Evolutionary conservation across 495 filamentous ascomycete genomes (phyloP), one percentile per base, ranked within the genome.

Genomic region (Aspergillus carlsbadensis): DNA sequence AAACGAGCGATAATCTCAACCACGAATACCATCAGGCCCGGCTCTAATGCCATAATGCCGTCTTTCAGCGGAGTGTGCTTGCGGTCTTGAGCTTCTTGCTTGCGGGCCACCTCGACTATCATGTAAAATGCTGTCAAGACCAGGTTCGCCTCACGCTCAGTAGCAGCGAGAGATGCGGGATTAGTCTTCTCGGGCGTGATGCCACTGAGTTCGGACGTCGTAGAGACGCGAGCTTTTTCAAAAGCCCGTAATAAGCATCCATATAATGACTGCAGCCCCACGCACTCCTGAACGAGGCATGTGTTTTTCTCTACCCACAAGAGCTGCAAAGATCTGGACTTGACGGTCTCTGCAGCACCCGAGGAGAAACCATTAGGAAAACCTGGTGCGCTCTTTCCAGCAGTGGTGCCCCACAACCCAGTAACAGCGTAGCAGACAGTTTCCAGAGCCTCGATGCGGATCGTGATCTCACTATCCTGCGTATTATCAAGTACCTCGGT

Each of bases 391-490:
- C 56, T 58, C 50, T 64, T 65, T 37, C 85, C 84, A 48, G 87
- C 89, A 36, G 87, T 91, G 39, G 87, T 77, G 2, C 82, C 82
- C 91, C 91, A 95, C 36, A 85, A 77, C 2, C 91, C 91, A 18
- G 95, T 80, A 20, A 87, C 78, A 22, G 90, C 65, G 69, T 97
- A 96, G 18, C 87, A 80, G 58, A 96, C 65, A n/a, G 80, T 81
- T 55, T 91, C 91, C 49, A 96, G 72, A 15, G 82, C 84, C 65
- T 84, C 84, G 52, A 83, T 71, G 15, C 87, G 76, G 26, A 74
- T 69, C 8, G 72, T 71, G 39, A 80, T 67, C 52, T 90, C 85
- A 17, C 69, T 61, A 41, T 78, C 68, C 36, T 77, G 71, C 15
- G 81, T 48, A 11, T 59, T 66, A 20, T 76, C 65, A 15, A 82